A percentile compares a stretch with the other conserved stretches of the same genome.
phyloP scores from a whole-genome alignment of 2,329 filamentous ascomycete species.

The Phyllosticta capitalensis region DNA sequence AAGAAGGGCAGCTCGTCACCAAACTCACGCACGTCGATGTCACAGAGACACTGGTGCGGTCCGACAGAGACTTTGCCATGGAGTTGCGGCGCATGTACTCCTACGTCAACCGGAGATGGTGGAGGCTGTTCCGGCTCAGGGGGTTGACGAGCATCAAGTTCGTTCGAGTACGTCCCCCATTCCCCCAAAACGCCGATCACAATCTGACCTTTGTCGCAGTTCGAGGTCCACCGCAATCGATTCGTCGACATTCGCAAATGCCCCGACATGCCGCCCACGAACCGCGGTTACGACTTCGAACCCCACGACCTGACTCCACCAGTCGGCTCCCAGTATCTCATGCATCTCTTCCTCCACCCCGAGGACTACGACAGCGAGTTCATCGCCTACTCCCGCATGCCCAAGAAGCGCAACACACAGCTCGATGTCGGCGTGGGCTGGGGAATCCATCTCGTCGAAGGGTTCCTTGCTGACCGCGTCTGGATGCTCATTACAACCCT shows the following conservation, averaged over 20 bases:
- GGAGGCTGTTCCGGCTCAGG: slow-evolving; percentile 23
- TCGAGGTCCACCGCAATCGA: slow-evolving; percentile 31
- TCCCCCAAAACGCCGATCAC: not conserved
- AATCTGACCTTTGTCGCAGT: too few relatives aligned
- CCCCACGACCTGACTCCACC: slow-evolving; percentile 29
- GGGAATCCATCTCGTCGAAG: slow-evolving; percentile 32
- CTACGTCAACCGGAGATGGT: slow-evolving; percentile 24
- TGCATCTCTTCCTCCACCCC: slow-evolving; percentile 32
- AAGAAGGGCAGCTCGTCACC: slow-evolving; percentile 27
- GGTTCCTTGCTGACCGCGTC: slow-evolving; percentile 27
- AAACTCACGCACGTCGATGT: slow-evolving; percentile 31
- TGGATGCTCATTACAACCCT: slow-evolving; percentile 23
- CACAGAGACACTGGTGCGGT: slow-evolving; percentile 21
- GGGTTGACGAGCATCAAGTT: slow-evolving; percentile 30
- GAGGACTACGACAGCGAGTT: slow-evolving; percentile 30
- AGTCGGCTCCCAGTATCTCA: slow-evolving; percentile 28
- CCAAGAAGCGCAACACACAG: slow-evolving; percentile 22
- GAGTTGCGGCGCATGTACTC: slow-evolving; percentile 26
- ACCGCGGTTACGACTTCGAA: slow-evolving; percentile 26
- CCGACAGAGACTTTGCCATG: slow-evolving; percentile 28
- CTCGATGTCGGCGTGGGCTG: slow-evolving; percentile 29
- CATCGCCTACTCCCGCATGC: slow-evolving; percentile 27
- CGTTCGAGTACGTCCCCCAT: slow-evolving; percentile 21
- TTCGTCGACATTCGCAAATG: slow-evolving; percentile 30
- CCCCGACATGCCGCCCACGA: slow-evolving; percentile 26